Percentiles rank a stretch among this genome's conserved stretches.
phyloP scores from a whole-genome alignment of 495 filamentous ascomycete genomes.

The Hypoxylon rickii region DNA sequence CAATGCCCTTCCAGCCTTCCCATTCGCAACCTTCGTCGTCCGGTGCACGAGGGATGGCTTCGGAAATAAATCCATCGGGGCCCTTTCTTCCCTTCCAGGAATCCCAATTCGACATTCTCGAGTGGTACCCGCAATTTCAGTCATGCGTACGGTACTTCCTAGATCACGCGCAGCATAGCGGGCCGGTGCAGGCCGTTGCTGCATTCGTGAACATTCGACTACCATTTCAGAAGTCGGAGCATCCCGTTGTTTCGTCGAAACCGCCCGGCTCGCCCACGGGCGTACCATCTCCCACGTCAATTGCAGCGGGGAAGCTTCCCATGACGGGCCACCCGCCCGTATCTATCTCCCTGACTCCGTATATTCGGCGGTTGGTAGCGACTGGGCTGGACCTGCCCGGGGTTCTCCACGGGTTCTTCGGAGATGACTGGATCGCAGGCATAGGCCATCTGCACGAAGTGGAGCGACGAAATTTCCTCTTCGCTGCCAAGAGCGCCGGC shows the following conservation, averaged over 20 bases:
- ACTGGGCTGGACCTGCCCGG: slow-evolving; percentile 87
- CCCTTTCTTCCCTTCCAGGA: slow-evolving; percentile 44
- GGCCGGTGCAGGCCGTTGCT: slow-evolving; percentile 82
- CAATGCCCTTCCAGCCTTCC: slow-evolving; percentile 32
- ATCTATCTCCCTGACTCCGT: slow-evolving; percentile 81
- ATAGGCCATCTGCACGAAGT: slow-evolving; percentile 83
- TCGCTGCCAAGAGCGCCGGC: slow-evolving; percentile 87
- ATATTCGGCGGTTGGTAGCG: slow-evolving; percentile 86
- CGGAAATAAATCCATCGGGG: slow-evolving; percentile 24
- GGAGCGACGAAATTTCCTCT: slow-evolving; percentile 92
- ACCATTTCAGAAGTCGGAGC: slow-evolving; percentile 63
- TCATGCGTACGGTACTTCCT: slow-evolving; percentile 92
- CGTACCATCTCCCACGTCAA: slow-evolving; percentile 35
- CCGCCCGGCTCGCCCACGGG: slow-evolving; percentile 33
- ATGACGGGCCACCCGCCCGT: slow-evolving; percentile 35
- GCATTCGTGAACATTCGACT: slow-evolving; percentile 87
- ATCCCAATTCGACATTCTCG: slow-evolving; percentile 76
- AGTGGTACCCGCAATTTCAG: slow-evolving; percentile 92
- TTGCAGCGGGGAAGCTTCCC: slow-evolving; percentile 31
- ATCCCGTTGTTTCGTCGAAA: slow-evolving; percentile 41
- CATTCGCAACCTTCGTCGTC: slow-evolving; percentile 30
- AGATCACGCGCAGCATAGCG: slow-evolving; percentile 85
- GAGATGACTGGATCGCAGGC: slow-evolving; percentile 82
- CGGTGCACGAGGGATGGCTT: slow-evolving; percentile 20
- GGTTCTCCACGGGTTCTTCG: slow-evolving; percentile 92